Evolutionary conservation across 164 flowering plant species (phyloP).

Genomic region (Aristolochia contorta): DNA sequence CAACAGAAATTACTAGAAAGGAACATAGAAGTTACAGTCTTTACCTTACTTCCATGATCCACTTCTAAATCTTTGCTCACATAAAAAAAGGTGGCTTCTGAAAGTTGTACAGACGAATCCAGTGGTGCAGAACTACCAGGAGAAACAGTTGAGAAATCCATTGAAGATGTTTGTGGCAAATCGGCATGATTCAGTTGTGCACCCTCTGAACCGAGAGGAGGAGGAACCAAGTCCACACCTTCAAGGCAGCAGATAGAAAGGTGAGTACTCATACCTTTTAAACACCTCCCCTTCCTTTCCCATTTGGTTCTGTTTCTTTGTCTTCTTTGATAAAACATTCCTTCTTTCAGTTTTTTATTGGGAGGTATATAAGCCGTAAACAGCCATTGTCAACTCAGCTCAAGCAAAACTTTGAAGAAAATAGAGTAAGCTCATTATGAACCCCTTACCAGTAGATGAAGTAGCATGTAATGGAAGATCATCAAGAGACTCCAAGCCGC

Average conservation of each 20-base stretch:
- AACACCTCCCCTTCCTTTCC: no score
- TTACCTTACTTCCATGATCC: background rate
- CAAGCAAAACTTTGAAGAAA: background rate
- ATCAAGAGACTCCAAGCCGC: background rate
- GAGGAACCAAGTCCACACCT: conserved; percentile 3
- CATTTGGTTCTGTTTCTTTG: no score
- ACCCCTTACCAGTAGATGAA: background rate
- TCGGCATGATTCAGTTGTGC: background rate
- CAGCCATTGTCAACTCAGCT: no score
- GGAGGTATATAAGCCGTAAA: no score
- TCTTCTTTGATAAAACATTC: no score
- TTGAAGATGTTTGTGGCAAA: background rate
- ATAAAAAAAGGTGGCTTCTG: background rate
- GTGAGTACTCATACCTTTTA: background rate
- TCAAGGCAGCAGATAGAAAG: background rate
- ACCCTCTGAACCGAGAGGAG: background rate
- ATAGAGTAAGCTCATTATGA: no score
- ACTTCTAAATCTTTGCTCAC: background rate
- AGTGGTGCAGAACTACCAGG: background rate
- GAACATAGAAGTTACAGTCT: background rate
- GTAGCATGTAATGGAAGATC: background rate
- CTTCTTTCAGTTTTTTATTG: no score
- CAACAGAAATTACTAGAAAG: background rate
- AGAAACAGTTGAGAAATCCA: background rate
- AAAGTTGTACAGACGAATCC: background rate